Evolutionary conservation across 192 early-diverging fungal species (phyloP), one percentile per base, ranked within the genome.

Genomic region (Rhizoclosmatium globosum): DNA sequence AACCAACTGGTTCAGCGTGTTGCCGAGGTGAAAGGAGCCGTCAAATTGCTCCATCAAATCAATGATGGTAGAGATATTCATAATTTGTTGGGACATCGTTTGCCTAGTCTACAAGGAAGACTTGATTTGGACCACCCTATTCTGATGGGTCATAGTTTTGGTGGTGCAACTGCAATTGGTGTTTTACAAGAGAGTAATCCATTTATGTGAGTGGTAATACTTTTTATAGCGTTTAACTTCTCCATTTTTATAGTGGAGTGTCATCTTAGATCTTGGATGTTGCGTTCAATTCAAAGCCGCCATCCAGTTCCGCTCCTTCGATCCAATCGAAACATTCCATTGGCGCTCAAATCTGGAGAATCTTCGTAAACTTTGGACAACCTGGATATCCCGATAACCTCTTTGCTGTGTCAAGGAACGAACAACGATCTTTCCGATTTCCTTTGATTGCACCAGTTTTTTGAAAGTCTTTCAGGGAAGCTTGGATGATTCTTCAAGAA

Each of bases 181-280:
- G 48, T 69, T 19, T 42, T 79, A n/a, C 77, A 79, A 45, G 15
- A 61, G 11, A 21, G n/a, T 2, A 53, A n/a, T 45, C 57, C 56
- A 6, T 79, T 79, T 66, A 58, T 31, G 67, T 31, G 31, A 31
- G 31, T 31, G 31, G 31, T 31, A 31, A 31, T 31, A 31, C 31
- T 31, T 31, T 31, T 31, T 31, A 31, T 31, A 31, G 31, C 31
- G 31, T 31, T 31, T 31, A 31, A 39, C 38, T 31, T 4, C 13
- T 13, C 2, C 44, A n/a, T 21, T 3, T 15, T 7, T 79, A 71
- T 68, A 71, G 17, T 44, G 70, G 48, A 23, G 68, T 13, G 47
- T 79, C 42, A 61, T 71, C 13, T 61, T 79, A 9, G 77, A 79
- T 42, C 77, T 11, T 79, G 77, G 77, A 71, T 79, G 68, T 58